Conservation (phyloP, 1,284 basidiomycete species). For the Papiliotrema fonsecae region DNA sequence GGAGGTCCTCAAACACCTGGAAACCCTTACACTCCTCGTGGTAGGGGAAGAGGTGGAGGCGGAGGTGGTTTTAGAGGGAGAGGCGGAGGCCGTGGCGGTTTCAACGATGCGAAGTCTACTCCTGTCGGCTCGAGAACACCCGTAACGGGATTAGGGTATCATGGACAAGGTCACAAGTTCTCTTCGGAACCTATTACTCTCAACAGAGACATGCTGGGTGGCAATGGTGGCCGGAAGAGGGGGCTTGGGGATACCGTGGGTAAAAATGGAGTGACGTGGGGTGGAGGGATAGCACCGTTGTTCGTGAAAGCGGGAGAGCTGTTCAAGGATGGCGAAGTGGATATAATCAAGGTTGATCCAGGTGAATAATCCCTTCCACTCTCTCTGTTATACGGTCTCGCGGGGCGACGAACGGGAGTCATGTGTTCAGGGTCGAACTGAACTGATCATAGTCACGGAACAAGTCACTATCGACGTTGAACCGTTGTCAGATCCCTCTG, state of each 20-base stretch:
- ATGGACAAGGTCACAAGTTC: conserved; percentile 8
- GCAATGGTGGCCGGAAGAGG: conserved; percentile 2
- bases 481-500: conserved; percentile 30
- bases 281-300: conserved; percentile 38
- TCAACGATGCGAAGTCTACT: conserved; percentile 10
- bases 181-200: conserved; percentile 8
- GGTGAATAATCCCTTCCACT: conserved; percentile 19
- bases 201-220: conserved; percentile 10
- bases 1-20: conserved; percentile 8
- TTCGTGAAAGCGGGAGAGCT: conserved; percentile 48
- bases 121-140: conserved; percentile 32
- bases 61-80: conserved; percentile 12
- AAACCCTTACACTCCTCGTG: conserved; percentile 4
- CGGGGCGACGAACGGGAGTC: too few species aligned
- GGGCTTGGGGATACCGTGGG: conserved; percentile 4
- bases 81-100: conserved; percentile 10
- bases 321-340: conserved; percentile 45
- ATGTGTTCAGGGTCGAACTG: too few species aligned
- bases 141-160: conserved; percentile 31
- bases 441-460: conserved; percentile 7
- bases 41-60: conserved; percentile 13
- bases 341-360: conserved; percentile 27
- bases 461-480: conserved; percentile 20
- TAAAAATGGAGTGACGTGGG: conserved; percentile 28
- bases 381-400: background rate